Evolutionary conservation across 805 yeast species (phyloP).

Genomic region (Ogataea parapolymorpha): DNA sequence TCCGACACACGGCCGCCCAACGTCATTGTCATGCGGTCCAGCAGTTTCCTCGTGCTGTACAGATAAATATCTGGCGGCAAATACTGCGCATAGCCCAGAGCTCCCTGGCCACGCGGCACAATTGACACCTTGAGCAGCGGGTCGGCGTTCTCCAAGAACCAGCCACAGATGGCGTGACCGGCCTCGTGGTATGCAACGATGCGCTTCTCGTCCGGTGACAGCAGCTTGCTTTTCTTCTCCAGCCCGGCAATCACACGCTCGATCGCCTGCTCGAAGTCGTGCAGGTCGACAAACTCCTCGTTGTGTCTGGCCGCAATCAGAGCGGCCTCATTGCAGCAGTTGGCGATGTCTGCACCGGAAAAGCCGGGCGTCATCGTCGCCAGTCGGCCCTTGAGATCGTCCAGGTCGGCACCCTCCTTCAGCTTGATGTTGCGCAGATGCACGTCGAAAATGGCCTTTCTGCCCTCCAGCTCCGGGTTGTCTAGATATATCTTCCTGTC

Average conservation of each 20-base stretch:
- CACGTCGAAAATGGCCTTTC: slow-evolving; percentile 81
- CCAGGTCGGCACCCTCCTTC: slow-evolving; percentile 43
- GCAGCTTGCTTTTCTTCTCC: slow-evolving; percentile 76
- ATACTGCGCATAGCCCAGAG: slow-evolving; percentile 94
- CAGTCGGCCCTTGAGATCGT: slow-evolving; percentile 72
- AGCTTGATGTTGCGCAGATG: slow-evolving; percentile 64
- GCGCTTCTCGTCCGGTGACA: slow-evolving; percentile 75
- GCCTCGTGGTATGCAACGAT: slow-evolving; percentile 95
- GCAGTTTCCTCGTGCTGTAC: slow-evolving; percentile 69
- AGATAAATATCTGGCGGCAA: slow-evolving; percentile 86
- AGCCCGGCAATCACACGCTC: slow-evolving; percentile 95
- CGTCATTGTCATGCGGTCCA: slow-evolving; percentile 89
- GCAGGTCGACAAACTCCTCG: slow-evolving; percentile 55
- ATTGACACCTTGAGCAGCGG: slow-evolving; percentile 91
- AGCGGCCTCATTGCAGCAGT: slow-evolving; percentile 93
- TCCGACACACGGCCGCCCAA: slow-evolving; percentile 91
- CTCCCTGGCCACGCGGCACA: slow-evolving; percentile 93
- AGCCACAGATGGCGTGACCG: slow-evolving; percentile 95
- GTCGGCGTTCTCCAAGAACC: slow-evolving; percentile 85
- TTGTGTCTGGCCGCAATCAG: slow-evolving; percentile 83
- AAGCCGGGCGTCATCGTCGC: slow-evolving; percentile 94
- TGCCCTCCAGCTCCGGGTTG: slow-evolving; percentile 84
- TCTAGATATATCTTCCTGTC: slow-evolving; percentile 87
- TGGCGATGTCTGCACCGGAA: slow-evolving; percentile 95
- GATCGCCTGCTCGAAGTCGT: slow-evolving; percentile 87